phyloP scores from a whole-genome alignment of 495 filamentous ascomycete genomes.

The Sabuloglossum arenarium region DNA sequence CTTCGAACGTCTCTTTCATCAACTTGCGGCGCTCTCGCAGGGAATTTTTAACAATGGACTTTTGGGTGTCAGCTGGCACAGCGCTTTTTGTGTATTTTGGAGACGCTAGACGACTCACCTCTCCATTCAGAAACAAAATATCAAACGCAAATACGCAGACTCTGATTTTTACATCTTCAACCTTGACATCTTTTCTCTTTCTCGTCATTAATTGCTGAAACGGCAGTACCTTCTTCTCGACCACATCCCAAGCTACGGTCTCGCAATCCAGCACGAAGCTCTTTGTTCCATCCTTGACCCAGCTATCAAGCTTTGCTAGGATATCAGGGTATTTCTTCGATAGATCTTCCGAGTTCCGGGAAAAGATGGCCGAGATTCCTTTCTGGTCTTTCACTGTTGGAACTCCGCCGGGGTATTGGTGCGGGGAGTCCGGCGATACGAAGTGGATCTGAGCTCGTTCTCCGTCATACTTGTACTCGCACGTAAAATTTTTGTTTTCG shows the following conservation, averaged over 20 bases:
- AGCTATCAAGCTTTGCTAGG: constrained; percentile 61
- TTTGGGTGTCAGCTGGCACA: not conserved
- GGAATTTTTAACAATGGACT: constrained; percentile 66
- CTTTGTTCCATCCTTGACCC: constrained; percentile 75
- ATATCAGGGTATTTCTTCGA: constrained; percentile 97
- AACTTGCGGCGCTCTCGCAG: constrained; percentile 68
- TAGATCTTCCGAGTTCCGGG: constrained; percentile 85
- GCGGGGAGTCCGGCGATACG: constrained; percentile 57
- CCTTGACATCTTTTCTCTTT: constrained; percentile 91
- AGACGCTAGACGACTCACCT: constrained; percentile 27
- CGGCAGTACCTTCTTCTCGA: constrained; percentile 80
- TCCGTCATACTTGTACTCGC: constrained; percentile 97
- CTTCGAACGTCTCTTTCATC: constrained; percentile 49
- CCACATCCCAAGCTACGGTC: constrained; percentile 90
- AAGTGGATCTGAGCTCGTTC: constrained; percentile 96
- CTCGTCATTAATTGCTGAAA: constrained; percentile 97
- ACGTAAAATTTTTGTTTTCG: constrained; percentile 86
- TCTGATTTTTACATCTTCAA: constrained; percentile 92
- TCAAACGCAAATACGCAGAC: constrained; percentile 98
- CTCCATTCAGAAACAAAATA: constrained; percentile 79
- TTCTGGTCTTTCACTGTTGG: constrained; percentile 33
- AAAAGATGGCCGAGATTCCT: constrained; percentile 78
- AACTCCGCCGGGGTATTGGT: constrained; percentile 33
- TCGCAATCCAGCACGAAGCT: constrained; percentile 97
- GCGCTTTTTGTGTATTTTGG: not conserved